Percentiles rank a stretch among this genome's conserved stretches.
Conservation (phyloP, 2,329 filamentous ascomycete species). For the Thielaviopsis punctulata region DNA sequence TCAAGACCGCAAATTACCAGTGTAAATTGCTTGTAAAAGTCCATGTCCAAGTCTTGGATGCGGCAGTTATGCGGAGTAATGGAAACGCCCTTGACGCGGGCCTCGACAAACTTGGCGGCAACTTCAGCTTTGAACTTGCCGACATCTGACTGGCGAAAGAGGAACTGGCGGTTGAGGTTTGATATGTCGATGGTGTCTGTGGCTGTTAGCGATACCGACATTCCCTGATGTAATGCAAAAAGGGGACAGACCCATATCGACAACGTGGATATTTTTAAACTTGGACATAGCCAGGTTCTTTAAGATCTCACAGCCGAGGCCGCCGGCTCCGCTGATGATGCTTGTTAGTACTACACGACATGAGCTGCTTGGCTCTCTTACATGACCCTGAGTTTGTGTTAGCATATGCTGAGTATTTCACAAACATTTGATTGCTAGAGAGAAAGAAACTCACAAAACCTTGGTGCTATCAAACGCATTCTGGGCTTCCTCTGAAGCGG, state of each 20-base stretch:
- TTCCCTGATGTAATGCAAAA: background rate
- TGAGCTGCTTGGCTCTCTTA: constrained; percentile 19
- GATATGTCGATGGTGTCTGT: constrained; percentile 94
- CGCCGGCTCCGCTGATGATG: constrained; percentile 64
- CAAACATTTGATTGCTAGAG: background rate
- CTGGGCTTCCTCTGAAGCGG: constrained; percentile 33
- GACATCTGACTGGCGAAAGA: constrained; percentile 83
- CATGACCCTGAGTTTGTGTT: constrained; percentile 31
- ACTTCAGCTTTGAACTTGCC: constrained; percentile 89
- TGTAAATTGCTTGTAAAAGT: constrained; percentile 95
- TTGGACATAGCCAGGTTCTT: constrained; percentile 92
- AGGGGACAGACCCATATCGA: constrained; percentile 74
- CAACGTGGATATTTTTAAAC: constrained; percentile 94
- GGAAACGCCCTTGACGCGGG: constrained; percentile 70
- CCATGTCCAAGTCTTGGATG: constrained; percentile 92
- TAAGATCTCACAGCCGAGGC: constrained; percentile 86
- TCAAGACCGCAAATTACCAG: constrained; percentile 87
- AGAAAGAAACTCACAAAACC: constrained; percentile 42
- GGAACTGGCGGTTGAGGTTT: constrained; percentile 92
- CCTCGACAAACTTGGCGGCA: constrained; percentile 80
- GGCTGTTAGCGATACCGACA: constrained; percentile 4
- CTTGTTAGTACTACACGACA: constrained; percentile 10
- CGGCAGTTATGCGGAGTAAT: constrained; percentile 89
- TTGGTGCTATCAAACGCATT: constrained; percentile 51
- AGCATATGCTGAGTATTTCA: too few relatives aligned